phyloP scores from a whole-genome alignment of 2,329 filamentous ascomycete species.

The Cercospora nicotianae region DNA sequence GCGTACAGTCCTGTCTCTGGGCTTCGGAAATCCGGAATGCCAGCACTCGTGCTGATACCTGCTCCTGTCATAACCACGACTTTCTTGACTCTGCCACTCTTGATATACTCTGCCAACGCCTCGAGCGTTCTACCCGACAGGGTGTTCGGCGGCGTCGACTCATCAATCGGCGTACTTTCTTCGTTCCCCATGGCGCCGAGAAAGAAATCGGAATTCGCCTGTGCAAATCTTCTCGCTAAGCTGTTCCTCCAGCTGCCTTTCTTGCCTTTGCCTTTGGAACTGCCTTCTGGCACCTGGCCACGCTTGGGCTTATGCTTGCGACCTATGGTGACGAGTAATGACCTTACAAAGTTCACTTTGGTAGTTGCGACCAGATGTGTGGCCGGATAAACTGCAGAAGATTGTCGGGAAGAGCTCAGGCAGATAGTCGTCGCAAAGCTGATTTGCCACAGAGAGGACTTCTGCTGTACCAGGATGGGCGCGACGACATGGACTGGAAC shows the following conservation, averaged over 20 bases:
- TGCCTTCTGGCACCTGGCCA: slow-evolving; percentile 35
- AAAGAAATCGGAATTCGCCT: slow-evolving; percentile 20
- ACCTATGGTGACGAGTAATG: slow-evolving; percentile 49
- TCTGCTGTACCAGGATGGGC: slow-evolving; percentile 9
- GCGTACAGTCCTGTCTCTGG: slow-evolving; percentile 91
- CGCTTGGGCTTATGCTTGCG: slow-evolving; percentile 51
- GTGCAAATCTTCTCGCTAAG: slow-evolving; percentile 12
- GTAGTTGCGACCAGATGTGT: slow-evolving; percentile 1
- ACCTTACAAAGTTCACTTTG: slow-evolving; percentile 18
- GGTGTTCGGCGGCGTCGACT: slow-evolving; percentile 63
- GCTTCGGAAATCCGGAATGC: slow-evolving; percentile 91
- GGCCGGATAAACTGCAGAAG: background rate
- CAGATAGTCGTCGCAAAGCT: background rate
- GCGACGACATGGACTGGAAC: slow-evolving; percentile 1
- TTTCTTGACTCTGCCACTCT: slow-evolving; percentile 62
- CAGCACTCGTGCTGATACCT: slow-evolving; percentile 73
- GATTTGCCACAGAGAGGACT: slow-evolving; percentile 16
- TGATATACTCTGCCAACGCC: slow-evolving; percentile 78
- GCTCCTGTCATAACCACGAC: slow-evolving; percentile 91
- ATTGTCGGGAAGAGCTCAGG: background rate
- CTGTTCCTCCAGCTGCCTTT: slow-evolving; percentile 28
- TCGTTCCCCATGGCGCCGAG: slow-evolving; percentile 79
- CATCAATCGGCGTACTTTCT: slow-evolving; percentile 65
- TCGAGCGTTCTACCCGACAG: slow-evolving; percentile 69
- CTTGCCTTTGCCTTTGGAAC: slow-evolving; percentile 30